A percentile compares a stretch with the other conserved stretches of the same genome.
These are phyloP conservation scores for Penicillium daleae DNA, from an alignment of 495 filamentous ascomycete genomes.

Conservation along the genomic window DNA sequence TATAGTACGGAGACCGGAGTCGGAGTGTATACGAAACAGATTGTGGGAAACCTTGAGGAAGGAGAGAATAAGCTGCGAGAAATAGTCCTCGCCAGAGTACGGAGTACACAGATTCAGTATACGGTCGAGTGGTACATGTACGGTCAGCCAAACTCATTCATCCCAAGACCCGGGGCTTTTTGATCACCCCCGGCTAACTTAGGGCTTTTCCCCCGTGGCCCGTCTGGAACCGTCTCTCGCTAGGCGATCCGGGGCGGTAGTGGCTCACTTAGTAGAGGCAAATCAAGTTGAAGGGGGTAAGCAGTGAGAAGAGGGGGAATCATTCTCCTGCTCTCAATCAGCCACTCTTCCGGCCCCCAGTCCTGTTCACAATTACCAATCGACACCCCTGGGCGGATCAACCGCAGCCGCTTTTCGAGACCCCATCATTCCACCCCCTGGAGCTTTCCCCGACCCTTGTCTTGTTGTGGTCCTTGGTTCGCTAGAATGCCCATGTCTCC, in stretches of 20 bases:
- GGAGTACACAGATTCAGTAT: not conserved
- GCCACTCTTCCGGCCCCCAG: too few species aligned
- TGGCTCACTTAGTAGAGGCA: constrained; percentile 31
- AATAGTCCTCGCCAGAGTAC: not conserved
- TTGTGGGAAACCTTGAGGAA: not conserved
- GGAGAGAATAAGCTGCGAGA: not conserved
- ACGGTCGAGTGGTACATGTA: not conserved
- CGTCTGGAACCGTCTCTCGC: not conserved
- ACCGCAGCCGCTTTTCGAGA: too few species aligned
- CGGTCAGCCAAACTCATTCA: not conserved
- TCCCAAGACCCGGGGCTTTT: not conserved
- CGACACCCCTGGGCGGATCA: too few species aligned
- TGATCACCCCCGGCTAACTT: not conserved
- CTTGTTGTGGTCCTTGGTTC: constrained; percentile 14
- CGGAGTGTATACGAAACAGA: not conserved
- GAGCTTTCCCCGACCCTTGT: not conserved
- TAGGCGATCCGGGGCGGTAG: constrained; percentile 38
- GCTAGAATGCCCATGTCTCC: not conserved
- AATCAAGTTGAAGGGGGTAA: constrained; percentile 18
- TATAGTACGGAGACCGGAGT: not conserved
- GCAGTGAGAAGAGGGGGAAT: not conserved
- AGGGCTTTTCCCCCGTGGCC: not conserved
- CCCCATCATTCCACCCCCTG: constrained; percentile 9
- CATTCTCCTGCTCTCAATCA: too few species aligned
- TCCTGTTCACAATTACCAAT: too few species aligned